Evolutionary conservation across 192 early-diverging fungal genomes (phyloP).

Genomic region (Entophlyctis helioformis): DNA sequence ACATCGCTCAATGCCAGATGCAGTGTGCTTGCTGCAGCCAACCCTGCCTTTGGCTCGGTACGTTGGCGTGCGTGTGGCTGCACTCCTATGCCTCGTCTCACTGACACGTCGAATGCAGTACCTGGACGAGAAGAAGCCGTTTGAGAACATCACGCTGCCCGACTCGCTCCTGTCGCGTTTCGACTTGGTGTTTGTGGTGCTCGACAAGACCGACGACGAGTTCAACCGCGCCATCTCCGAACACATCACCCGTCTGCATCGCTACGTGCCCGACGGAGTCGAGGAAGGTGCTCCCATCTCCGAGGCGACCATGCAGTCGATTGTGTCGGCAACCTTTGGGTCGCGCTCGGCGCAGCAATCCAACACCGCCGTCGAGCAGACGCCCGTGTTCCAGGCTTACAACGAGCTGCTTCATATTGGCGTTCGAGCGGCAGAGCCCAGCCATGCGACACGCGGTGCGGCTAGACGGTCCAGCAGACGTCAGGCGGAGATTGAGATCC

Average conservation of each 20-base stretch:
- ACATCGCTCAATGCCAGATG: slow-evolving; percentile 95
- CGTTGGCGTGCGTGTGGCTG: background rate
- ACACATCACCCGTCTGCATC: slow-evolving; percentile 91
- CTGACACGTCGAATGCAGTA: slow-evolving; percentile 42
- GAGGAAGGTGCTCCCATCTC: slow-evolving; percentile 57
- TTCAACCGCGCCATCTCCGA: slow-evolving; percentile 80
- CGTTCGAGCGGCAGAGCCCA: too few relatives aligned
- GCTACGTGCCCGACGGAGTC: slow-evolving; percentile 70
- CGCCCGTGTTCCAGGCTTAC: slow-evolving; percentile 78
- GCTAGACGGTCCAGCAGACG: background rate
- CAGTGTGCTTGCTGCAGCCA: slow-evolving; percentile 93
- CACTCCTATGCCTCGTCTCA: background rate
- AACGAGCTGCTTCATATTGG: slow-evolving; percentile 73
- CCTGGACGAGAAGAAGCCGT: slow-evolving; percentile 72
- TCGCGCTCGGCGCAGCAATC: slow-evolving; percentile 14
- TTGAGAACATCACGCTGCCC: slow-evolving; percentile 90
- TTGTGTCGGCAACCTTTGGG: slow-evolving; percentile 2
- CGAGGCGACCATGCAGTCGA: slow-evolving; percentile 27
- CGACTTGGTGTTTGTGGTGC: slow-evolving; percentile 92
- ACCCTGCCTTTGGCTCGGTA: slow-evolving; percentile 54
- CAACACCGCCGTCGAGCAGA: too few relatives aligned
- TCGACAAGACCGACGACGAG: slow-evolving; percentile 78
- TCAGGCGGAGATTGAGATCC: slow-evolving; percentile 35
- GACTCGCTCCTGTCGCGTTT: slow-evolving; percentile 95
- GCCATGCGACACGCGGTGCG: too few relatives aligned